Base-by-base conservation (phyloP, 1,284 basidiomycete genomes). In the Cutaneotrichosporon cavernicola region DNA sequence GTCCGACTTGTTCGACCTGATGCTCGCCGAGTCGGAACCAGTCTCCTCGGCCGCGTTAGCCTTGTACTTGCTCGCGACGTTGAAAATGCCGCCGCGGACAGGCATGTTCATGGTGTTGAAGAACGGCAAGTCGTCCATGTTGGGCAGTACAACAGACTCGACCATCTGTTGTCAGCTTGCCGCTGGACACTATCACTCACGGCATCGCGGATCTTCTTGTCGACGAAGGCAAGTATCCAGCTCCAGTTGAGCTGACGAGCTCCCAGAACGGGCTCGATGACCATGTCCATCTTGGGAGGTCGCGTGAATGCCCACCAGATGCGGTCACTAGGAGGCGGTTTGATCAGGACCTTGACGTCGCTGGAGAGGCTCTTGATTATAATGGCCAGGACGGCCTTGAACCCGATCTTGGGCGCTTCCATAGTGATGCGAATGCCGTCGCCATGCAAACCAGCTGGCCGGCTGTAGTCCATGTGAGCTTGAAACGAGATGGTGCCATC, bases 251-350 rank as follows among this genome's bases (percentile, higher is more conserved):
- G 74, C 51, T 73, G 73, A 13, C 83, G 85, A 73, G 93, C 91
- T 78, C 90, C 92, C 72, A 98, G 92, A 63, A 97, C 89, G 1
- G 96, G 95, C 77, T 95, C 90, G 61, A 98, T 89, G 68, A 89
- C 86, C 70, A 98, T 81, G 31, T 91, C 89, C 86, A 98, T 90
- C 75, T 88, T 87, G 0, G 97, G 96, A 80, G 88, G 86, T 67
- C 89, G 85, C n/a, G 94, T 97, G 77, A 99, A 99, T 0, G 92
- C 94, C 80, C 95, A 99, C 97, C 96, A 99, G 62, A 99, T 85
- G 38, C 96, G 89, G 76, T 91, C 96, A 74, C 90, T 92, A 1
- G 97, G 97, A 11, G 97, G 94, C n/a, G 89, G 86, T 78, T 98
- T 99, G 71, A 98, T 87, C 75, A 90, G 91, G 71, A 98, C 82